Base-by-base conservation (phyloP, 2,329 filamentous ascomycete species). In the Aureobasidium sp. region DNA sequence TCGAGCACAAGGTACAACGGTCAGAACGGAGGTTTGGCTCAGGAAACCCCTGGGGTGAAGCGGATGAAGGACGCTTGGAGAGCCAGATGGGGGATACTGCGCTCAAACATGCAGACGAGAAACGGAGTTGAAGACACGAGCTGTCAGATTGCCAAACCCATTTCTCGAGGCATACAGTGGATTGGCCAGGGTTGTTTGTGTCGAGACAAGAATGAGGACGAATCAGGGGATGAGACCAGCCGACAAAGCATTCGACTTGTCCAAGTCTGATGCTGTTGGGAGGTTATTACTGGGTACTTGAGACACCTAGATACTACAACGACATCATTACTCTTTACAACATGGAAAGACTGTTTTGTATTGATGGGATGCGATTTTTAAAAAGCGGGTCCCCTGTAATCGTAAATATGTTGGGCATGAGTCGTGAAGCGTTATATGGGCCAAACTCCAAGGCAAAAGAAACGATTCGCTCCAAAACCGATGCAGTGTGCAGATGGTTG, bases 361-460 rank as follows among this genome's bases (percentile, higher is more conserved):
- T 44, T 57, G 39, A 45, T 45, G n/a, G 27, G 37, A 14, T 21
- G 27, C 16, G 34, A 30, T 13, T n/a, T 41, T 36, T 29, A 14
- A 30, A 30, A 30, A 41, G 48, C 13, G 37, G 21, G 14, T 32
- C 27, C 27, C 16, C 4, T 13, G 37, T 54, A 32, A 57, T 58
- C 54, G 57, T 41, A 32, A 27, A 49, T 50, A 59, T 9, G 50
- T 59, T 59, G 36, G 27, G 21, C 45, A 50, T 59, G 44, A 59
- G 14, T 50, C 57, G 45, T 50, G 14, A 49, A 50, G 36, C 27
- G 29, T 59, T 50, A 50, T 50, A 36, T 36, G 25, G 25, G 29
- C 29, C 21, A 25, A 48, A 21, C 36, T 2, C n/a, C n/a, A 48
- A 32, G 14, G 13, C 8, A 9, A 45, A 51, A 11, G 6, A 30